Evolutionary conservation across 1,139 yeast species (phyloP).

Genomic region (Geotrichum europaeum): DNA sequence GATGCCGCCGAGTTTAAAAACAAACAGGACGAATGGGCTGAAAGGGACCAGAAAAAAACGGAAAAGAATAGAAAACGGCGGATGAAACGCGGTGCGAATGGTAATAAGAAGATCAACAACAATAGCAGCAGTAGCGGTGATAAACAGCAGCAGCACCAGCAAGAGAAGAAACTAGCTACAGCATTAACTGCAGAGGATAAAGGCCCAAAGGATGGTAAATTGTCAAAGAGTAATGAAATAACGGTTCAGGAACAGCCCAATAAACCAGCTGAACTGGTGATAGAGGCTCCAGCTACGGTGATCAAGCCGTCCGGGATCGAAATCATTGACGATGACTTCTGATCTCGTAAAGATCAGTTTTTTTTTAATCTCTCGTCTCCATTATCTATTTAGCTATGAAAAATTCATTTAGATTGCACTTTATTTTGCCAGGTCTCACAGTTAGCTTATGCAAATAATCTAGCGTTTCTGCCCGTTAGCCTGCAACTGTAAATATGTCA

Average conservation of each 20-base stretch:
- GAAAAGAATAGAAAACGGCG: slow-evolving; percentile 30
- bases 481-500: background rate
- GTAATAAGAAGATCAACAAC: slow-evolving; percentile 3
- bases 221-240: background rate
- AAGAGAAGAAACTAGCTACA: background rate
- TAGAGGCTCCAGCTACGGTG: background rate
- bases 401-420: background rate
- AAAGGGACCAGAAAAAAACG: slow-evolving; percentile 29
- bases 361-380: background rate
- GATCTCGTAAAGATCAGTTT: background rate
- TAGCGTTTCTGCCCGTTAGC: background rate
- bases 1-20: slow-evolving; percentile 27
- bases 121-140: background rate
- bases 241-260: background rate
- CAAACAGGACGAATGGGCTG: slow-evolving; percentile 19
- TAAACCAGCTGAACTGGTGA: background rate
- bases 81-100: slow-evolving; percentile 22
- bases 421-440: no score
- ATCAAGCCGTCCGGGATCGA: slow-evolving; percentile 9
- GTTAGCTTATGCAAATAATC: no score
- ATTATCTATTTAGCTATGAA: slow-evolving; percentile 4
- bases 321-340: slow-evolving; percentile 15
- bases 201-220: background rate
- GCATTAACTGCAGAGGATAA: background rate
- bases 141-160: background rate